Evolutionary conservation across 495 filamentous ascomycete genomes (phyloP).

Genomic region (Talaromyces proteolyticus): DNA sequence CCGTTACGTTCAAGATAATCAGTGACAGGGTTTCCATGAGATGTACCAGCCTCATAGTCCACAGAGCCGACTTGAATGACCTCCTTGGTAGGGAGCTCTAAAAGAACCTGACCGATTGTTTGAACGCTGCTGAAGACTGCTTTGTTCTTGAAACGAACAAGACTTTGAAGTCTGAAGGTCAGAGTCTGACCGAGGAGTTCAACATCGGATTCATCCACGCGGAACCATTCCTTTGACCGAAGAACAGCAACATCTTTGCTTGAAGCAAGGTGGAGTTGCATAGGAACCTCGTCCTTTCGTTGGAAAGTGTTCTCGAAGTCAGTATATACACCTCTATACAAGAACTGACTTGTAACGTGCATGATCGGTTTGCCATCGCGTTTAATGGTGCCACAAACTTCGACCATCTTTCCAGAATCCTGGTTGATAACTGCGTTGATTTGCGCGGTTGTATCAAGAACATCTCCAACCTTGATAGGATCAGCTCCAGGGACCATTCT

Average conservation of each 20-base stretch:
- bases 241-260: conserved; percentile 90
- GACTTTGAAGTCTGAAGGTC: conserved; percentile 90
- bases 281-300: conserved; percentile 90
- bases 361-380: conserved; percentile 86
- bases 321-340: conserved; percentile 87
- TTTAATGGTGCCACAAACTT: conserved; percentile 93
- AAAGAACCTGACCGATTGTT: conserved; percentile 85
- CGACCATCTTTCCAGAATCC: conserved; percentile 98
- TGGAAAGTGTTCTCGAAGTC: conserved; percentile 99
- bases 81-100: conserved; percentile 96
- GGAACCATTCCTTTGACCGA: conserved; percentile 96
- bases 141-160: conserved; percentile 92
- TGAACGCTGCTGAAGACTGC: conserved; percentile 88
- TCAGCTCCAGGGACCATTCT: conserved; percentile 96
- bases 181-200: conserved; percentile 87
- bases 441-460: conserved; percentile 87
- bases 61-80: conserved; percentile 93
- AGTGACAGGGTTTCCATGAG: conserved; percentile 92
- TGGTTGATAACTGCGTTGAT: conserved; percentile 98
- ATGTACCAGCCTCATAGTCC: conserved; percentile 82
- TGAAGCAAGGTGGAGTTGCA: conserved; percentile 82
- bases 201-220: conserved; percentile 68
- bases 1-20: conserved; percentile 94
- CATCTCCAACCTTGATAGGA: conserved; percentile 89
- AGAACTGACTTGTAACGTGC: conserved; percentile 96